Conservation (phyloP, 192 early-diverging fungal genomes). For the Entomortierella lignicola region DNA sequence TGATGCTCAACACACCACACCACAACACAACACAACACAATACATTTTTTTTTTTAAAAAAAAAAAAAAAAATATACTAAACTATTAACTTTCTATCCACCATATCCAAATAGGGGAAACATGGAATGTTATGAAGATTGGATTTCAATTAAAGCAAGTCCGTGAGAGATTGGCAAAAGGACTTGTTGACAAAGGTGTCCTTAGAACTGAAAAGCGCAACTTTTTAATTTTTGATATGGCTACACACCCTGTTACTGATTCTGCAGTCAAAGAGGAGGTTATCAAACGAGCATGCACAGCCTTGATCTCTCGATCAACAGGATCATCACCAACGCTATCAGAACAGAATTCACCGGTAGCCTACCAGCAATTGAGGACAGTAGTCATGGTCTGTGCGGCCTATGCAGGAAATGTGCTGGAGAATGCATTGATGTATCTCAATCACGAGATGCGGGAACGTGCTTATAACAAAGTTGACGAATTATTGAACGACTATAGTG, state of each 20-base stretch:
- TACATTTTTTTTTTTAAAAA: no score
- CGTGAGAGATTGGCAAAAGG: conserved; percentile 96
- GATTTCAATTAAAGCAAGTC: conserved; percentile 98
- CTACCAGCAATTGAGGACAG: conserved; percentile 74
- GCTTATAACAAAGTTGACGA: conserved; percentile 92
- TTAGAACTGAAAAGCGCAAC: conserved; percentile 96
- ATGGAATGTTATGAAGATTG: conserved; percentile 97
- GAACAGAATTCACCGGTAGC: conserved; percentile 65
- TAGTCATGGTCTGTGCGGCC: conserved; percentile 93
- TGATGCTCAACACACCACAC: background rate
- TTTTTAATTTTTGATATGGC: conserved; percentile 98
- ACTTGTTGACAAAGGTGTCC: conserved; percentile 96
- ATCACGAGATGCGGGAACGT: conserved; percentile 87
- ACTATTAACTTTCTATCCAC: no score
- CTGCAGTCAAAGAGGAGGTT: conserved; percentile 87
- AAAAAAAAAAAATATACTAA: no score
- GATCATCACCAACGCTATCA: conserved; percentile 60
- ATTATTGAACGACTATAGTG: conserved; percentile 87
- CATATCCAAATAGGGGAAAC: conserved; percentile 84
- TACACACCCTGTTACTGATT: conserved; percentile 94
- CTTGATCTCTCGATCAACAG: conserved; percentile 77
- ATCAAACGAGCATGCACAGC: conserved; percentile 85
- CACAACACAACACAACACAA: no score
- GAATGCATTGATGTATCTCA: conserved; percentile 89
- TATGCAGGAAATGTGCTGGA: conserved; percentile 97